Evolutionary conservation across 345 rosid species (phyloP).

Genomic region (Arabis hirsuta): DNA sequence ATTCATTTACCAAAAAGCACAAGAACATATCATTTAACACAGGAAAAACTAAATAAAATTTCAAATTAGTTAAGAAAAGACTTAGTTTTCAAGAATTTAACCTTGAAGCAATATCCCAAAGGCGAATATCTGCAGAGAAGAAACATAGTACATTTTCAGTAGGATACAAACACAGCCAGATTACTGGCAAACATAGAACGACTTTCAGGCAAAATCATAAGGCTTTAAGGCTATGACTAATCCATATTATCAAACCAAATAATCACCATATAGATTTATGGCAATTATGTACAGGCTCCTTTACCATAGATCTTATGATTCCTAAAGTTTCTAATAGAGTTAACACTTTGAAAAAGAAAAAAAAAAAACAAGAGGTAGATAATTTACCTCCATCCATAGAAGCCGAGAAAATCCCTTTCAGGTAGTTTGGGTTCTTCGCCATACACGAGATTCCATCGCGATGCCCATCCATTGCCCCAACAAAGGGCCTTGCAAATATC

Average conservation of each 20-base stretch:
- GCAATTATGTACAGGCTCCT: neutral
- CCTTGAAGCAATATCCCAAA: slow-evolving; percentile 96
- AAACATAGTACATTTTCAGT: slow-evolving; percentile 4
- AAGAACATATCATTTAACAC: neutral
- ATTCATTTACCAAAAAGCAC: slow-evolving; percentile 23
- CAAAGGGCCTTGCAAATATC: slow-evolving; percentile 92
- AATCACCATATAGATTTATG: neutral
- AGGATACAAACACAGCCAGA: neutral
- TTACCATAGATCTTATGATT: neutral
- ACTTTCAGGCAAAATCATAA: neutral
- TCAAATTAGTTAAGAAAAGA: slow-evolving; percentile 1
- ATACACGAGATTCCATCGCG: slow-evolving; percentile 81
- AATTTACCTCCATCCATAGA: slow-evolving; percentile 93
- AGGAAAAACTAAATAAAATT: neutral
- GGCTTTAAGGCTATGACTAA: neutral
- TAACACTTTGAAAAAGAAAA: neutral
- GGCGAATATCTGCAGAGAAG: slow-evolving; percentile 76
- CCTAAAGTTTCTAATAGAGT: neutral
- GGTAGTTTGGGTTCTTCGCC: slow-evolving; percentile 91
- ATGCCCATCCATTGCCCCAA: slow-evolving; percentile 98
- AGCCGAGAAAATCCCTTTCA: slow-evolving; percentile 89
- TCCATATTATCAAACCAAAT: neutral
- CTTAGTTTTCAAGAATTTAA: slow-evolving; percentile 28
- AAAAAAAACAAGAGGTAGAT: neutral
- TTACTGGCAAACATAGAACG: neutral